Percentiles rank a stretch among this genome's conserved stretches.
phyloP scores from a whole-genome alignment of 805 yeast genomes.

The Yamadazyma laniorum region DNA sequence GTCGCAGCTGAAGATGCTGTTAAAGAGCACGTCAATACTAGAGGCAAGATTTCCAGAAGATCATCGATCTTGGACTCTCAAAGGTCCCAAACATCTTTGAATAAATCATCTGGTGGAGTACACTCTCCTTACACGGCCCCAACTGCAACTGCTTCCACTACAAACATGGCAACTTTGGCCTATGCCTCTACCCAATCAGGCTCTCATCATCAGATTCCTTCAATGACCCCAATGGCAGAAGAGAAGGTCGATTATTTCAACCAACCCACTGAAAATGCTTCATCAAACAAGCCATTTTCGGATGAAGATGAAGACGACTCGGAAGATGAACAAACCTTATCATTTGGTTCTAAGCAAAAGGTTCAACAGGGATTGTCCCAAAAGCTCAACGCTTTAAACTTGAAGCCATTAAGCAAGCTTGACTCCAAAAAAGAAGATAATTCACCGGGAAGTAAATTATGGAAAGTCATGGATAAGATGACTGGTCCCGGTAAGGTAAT shows the following conservation, averaged over 20 bases:
- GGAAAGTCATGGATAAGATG: constrained; percentile 84
- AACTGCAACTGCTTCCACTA: constrained; percentile 67
- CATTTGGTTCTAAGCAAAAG: constrained; percentile 59
- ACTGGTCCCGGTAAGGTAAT: constrained; percentile 84
- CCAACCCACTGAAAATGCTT: constrained; percentile 22
- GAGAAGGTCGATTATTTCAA: constrained; percentile 36
- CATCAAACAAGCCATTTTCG: constrained; percentile 9
- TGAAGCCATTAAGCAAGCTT: constrained; percentile 40
- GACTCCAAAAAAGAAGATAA: constrained; percentile 20
- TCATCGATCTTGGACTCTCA: constrained; percentile 28
- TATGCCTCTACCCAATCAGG: constrained; percentile 33
- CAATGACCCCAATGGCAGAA: constrained; percentile 41
- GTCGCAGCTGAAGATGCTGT: constrained; percentile 76
- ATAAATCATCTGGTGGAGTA: constrained; percentile 27
- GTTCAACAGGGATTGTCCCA: constrained; percentile 53
- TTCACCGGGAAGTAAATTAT: constrained; percentile 60
- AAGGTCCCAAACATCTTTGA: constrained; percentile 32
- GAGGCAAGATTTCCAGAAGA: constrained; percentile 34
- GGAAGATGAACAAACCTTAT: constrained; percentile 50
- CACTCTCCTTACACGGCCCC: constrained; percentile 78
- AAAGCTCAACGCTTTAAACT: constrained; percentile 35
- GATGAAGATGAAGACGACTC: constrained; percentile 29
- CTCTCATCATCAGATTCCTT: constrained; percentile 27
- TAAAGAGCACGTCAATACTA: constrained; percentile 29
- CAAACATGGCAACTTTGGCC: constrained; percentile 54